These are phyloP conservation scores for Ascocoryne sarcoides DNA, from an alignment of 2,329 filamentous ascomycete species.

Conservation along the genomic window DNA sequence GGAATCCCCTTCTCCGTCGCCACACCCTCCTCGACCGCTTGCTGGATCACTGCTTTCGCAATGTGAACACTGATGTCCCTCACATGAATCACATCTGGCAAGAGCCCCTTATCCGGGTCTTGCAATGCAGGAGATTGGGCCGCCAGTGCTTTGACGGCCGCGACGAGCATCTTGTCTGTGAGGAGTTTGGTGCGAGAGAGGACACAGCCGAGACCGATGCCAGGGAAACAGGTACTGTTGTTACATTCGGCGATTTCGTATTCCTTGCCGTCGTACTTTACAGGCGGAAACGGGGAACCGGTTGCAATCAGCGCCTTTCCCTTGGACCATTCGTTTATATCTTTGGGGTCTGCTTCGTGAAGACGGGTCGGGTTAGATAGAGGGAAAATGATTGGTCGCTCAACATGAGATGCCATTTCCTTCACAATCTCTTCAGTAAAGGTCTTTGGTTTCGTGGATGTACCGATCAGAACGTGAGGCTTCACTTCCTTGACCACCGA, in stretches of 20 bases:
- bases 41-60: conserved; percentile 64
- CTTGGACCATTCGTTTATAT: conserved; percentile 70
- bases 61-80: conserved; percentile 70
- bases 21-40: conserved; percentile 61
- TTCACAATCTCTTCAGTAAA: conserved; percentile 67
- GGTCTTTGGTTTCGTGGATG: conserved; percentile 65
- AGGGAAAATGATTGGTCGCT: conserved; percentile 70
- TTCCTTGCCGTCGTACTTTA: conserved; percentile 46
- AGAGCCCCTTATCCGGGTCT: conserved; percentile 54
- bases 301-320: conserved; percentile 74
- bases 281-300: conserved; percentile 72
- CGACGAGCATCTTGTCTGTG: conserved; percentile 72
- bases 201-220: conserved; percentile 73
- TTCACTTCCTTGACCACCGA: conserved; percentile 61
- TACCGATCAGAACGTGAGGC: conserved; percentile 77
- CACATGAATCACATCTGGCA: conserved; percentile 70
- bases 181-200: conserved; percentile 59
- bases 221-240: conserved; percentile 78
- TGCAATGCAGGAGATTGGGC: conserved; percentile 59
- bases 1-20: conserved; percentile 60
- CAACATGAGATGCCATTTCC: conserved; percentile 66
- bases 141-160: conserved; percentile 66
- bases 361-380: conserved; percentile 78
- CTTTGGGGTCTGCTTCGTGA: conserved; percentile 71
- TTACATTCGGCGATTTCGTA: conserved; percentile 70